Percentiles rank a stretch among this genome's conserved stretches.
Evolutionary conservation across 768 basidiomycete genomes (phyloP).

Genomic region (Russula sp.): DNA sequence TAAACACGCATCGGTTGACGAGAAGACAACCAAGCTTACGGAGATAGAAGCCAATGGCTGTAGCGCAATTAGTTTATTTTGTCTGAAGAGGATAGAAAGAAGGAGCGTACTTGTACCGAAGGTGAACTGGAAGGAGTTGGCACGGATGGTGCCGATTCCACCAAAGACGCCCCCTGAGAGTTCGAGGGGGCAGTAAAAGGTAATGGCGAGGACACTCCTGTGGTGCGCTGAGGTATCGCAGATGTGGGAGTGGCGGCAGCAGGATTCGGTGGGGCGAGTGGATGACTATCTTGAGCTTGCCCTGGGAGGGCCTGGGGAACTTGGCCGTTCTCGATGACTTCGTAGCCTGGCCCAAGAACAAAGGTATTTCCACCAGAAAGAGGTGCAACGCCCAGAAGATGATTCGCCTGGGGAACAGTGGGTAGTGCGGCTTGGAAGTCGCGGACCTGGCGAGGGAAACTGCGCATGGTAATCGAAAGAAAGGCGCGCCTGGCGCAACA

Average conservation of each 20-base stretch:
- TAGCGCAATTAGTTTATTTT: neutral
- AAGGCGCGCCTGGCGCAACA: slow-evolving; percentile 17
- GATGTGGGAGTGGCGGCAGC: neutral
- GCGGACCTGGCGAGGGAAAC: neutral
- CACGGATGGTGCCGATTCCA: neutral
- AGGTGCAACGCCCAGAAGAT: neutral
- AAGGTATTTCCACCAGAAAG: neutral
- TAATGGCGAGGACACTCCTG: neutral
- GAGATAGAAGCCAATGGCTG: neutral
- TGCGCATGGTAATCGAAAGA: neutral
- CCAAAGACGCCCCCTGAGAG: neutral
- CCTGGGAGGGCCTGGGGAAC: slow-evolving; percentile 13
- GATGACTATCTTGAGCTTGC: neutral
- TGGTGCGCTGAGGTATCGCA: neutral
- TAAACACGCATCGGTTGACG: neutral
- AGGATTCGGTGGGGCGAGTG: neutral
- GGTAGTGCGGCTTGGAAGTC: neutral
- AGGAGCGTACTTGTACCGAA: neutral
- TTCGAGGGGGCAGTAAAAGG: neutral
- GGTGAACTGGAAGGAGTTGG: neutral
- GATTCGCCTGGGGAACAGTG: neutral
- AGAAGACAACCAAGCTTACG: slow-evolving; percentile 3
- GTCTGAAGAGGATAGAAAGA: neutral
- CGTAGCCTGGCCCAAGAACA: slow-evolving; percentile 12
- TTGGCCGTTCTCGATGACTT: slow-evolving; percentile 7